phyloP scores from a whole-genome alignment of 805 yeast species.

The Maudiozyma bulderi region DNA sequence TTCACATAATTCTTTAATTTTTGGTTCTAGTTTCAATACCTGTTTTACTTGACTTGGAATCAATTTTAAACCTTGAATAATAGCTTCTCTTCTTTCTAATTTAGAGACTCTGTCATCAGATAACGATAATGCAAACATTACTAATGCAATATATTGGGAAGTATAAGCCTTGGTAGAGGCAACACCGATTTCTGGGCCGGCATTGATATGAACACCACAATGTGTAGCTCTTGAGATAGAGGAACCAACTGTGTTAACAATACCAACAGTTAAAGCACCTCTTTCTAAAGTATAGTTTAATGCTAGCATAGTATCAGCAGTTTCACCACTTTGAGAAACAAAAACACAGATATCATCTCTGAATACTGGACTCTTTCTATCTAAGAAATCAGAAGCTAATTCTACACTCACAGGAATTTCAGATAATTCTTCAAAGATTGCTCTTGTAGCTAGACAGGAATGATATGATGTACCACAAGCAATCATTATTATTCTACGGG shows the following conservation, averaged over 20 bases:
- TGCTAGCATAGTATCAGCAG: conserved; percentile 94
- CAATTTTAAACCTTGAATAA: conserved; percentile 72
- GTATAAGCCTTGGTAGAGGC: conserved; percentile 99
- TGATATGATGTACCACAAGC: conserved; percentile 99
- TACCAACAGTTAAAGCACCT: conserved; percentile 95
- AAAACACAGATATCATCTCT: conserved; percentile 96
- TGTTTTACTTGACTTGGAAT: conserved; percentile 80
- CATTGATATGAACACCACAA: conserved; percentile 98
- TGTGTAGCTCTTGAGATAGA: conserved; percentile 93
- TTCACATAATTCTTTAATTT: conserved; percentile 68
- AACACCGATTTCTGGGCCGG: conserved; percentile 99
- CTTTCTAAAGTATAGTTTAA: conserved; percentile 91
- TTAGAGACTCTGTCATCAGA: conserved; percentile 84
- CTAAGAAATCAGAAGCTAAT: conserved; percentile 89
- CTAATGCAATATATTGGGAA: conserved; percentile 93
- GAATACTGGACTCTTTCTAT: conserved; percentile 91
- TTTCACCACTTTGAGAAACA: conserved; percentile 98
- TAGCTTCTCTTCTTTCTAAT: conserved; percentile 66
- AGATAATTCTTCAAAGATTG: conserved; percentile 91
- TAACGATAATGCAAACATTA: conserved; percentile 91
- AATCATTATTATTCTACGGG: conserved; percentile 93
- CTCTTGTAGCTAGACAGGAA: conserved; percentile 94
- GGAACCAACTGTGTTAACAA: conserved; percentile 95
- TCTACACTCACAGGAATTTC: conserved; percentile 91
- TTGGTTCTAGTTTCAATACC: conserved; percentile 63